phyloP scores from a whole-genome alignment of 139 green algal genomes.

The Tetradesmus lagerheimii region DNA sequence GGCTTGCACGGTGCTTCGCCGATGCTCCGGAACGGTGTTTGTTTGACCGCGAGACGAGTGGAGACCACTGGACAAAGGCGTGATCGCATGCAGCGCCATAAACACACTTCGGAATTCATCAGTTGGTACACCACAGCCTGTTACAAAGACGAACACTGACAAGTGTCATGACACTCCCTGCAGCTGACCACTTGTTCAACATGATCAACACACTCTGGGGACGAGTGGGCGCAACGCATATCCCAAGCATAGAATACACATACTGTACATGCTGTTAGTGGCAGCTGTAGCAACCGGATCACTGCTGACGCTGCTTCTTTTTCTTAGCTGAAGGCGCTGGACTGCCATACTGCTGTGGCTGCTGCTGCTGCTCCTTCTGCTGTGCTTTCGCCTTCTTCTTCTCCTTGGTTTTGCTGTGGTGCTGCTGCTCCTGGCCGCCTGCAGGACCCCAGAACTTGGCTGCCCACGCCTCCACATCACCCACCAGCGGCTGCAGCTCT shows the following conservation, averaged over 20 bases:
- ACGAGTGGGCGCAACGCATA: too few species aligned
- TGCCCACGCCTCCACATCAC: slow-evolving; percentile 56
- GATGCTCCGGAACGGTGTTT: not conserved
- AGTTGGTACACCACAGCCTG: too few species aligned
- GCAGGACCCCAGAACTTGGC: slow-evolving; percentile 17
- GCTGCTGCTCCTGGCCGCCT: not conserved
- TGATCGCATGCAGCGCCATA: too few species aligned
- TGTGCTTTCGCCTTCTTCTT: not conserved
- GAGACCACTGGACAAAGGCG: too few species aligned
- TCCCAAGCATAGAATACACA: not conserved
- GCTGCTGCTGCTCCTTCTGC: not conserved
- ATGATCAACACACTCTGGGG: not conserved
- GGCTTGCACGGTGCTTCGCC: too few species aligned
- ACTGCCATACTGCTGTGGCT: not conserved
- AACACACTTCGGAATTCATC: too few species aligned
- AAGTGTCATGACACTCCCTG: not conserved
- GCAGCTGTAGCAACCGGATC: not conserved
- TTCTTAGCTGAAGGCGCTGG: not conserved
- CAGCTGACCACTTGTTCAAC: not conserved
- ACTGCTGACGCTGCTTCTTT: slow-evolving; percentile 12
- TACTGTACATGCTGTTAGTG: not conserved
- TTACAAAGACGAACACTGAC: not conserved
- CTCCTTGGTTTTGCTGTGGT: not conserved
- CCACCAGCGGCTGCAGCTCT: slow-evolving; percentile 60
- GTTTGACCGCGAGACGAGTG: not conserved